Evolutionary conservation across 345 rosid genomes (phyloP).

Genomic region (Moricandia moricandioides): DNA sequence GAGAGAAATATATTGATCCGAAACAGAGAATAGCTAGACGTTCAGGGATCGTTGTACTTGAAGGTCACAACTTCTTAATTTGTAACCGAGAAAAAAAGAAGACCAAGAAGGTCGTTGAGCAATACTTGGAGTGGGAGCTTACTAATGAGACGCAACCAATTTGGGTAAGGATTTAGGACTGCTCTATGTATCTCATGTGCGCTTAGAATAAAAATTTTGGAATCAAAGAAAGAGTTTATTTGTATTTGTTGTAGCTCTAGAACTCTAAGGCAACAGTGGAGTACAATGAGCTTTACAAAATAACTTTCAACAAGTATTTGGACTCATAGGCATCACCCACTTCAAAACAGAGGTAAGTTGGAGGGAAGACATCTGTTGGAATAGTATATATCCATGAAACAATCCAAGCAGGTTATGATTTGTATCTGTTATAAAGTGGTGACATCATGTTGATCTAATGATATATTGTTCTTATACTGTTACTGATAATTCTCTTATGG

Average conservation of each 20-base stretch:
- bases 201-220: background rate
- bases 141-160: conserved; percentile 94
- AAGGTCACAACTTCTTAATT: no score
- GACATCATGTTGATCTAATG: background rate
- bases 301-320: background rate
- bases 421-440: background rate
- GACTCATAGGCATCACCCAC: background rate
- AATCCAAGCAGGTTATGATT: background rate
- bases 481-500: conserved; percentile 22
- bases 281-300: background rate
- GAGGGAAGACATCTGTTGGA: background rate
- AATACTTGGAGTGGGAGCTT: conserved; percentile 96
- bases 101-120: conserved; percentile 86
- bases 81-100: conserved; percentile 69
- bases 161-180: conserved; percentile 52
- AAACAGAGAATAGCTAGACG: background rate
- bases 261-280: background rate
- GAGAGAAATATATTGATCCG: background rate
- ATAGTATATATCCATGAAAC: background rate
- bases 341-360: conserved; percentile 59
- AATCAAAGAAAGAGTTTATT: background rate
- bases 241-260: background rate
- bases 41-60: background rate
- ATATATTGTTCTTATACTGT: background rate
- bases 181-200: background rate